These are phyloP conservation scores for Fusarium sp. DNA, from an alignment of 2,329 filamentous ascomycete genomes.

Conservation along the genomic window DNA sequence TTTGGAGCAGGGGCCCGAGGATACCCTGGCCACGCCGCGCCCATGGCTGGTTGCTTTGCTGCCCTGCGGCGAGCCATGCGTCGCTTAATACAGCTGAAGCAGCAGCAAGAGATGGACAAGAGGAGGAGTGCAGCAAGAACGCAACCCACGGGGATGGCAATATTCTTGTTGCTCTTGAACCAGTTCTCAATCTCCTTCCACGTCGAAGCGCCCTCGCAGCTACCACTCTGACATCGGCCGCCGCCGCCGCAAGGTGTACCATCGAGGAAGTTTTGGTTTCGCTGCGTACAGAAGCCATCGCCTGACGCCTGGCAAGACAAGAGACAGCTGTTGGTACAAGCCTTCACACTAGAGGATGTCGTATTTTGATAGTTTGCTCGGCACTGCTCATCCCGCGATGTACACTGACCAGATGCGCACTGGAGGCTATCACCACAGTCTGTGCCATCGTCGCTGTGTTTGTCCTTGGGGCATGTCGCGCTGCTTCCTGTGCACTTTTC, in stretches of 20 bases:
- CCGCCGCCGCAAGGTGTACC: constrained; percentile 86
- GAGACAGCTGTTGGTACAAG: constrained; percentile 75
- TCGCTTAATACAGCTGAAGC: constrained; percentile 57
- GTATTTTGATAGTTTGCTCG: constrained; percentile 81
- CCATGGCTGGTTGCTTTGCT: constrained; percentile 41
- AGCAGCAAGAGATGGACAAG: constrained; percentile 74
- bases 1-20: constrained; percentile 23
- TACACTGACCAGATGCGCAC: constrained; percentile 95
- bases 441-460: constrained; percentile 73
- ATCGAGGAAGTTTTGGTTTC: constrained; percentile 93
- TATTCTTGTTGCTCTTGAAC: constrained; percentile 78
- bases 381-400: constrained; percentile 89
- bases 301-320: constrained; percentile 81
- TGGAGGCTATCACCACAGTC: constrained; percentile 75
- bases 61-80: constrained; percentile 35
- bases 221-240: constrained; percentile 80
- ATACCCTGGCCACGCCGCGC: constrained; percentile 37
- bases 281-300: constrained; percentile 73
- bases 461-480: constrained; percentile 78
- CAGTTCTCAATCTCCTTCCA: constrained; percentile 77
- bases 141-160: constrained; percentile 82
- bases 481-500: constrained; percentile 82
- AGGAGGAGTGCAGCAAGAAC: constrained; percentile 79
- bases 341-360: constrained; percentile 77
- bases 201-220: constrained; percentile 76